Evolutionary conservation across 2,329 filamentous ascomycete genomes (phyloP), one percentile per base, ranked within the genome.

Genomic region (Sclerotinia sclerotiorum): DNA sequence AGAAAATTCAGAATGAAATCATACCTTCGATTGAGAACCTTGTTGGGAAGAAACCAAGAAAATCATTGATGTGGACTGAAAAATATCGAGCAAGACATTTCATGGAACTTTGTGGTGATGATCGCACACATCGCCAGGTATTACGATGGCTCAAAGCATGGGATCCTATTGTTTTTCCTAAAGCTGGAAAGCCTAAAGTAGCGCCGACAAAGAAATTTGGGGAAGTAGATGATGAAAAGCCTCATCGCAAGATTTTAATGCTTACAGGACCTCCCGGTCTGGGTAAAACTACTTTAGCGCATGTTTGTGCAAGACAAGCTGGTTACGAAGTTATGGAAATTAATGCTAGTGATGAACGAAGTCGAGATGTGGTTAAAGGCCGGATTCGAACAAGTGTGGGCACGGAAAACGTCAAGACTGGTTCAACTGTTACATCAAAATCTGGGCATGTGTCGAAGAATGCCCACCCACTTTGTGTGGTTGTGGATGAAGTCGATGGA

Each of bases 241-340:
- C 87, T 42, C 93, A 96, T 77, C 86, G 90, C 70, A 98, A 97
- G 78, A 93, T 99, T 10, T 80, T 99, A 15, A 85, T 99, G 76
- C 82, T 99, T 21, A 94, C 94, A 0, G 96, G 95, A 0, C 93
- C 95, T 0, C 95, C 95, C 0, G 95, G 95, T 2, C 82, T 99
- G 15, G 95, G 95, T 39, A 99, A 99, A 82, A 99, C 95, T 0
- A 99, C 95, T 0, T 79, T 99, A 60, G 95, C 95, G 1, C 95
- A 99, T 79, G 95, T 99, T 0, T 98, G 95, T 77, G 96, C 96
- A 0, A 89, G 85, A 73, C 95, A 99, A 79, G 95, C 95, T 6
- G 95, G 95, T 0, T 99, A 99, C 75, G 95, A 98, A 76, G 91
- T 97, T 1, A 86, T 98, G 77, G 95, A 99, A 78, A 97, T 99